phyloP scores from a whole-genome alignment of 805 yeast species.

The Schwanniomyces pseudopolymorphus region DNA sequence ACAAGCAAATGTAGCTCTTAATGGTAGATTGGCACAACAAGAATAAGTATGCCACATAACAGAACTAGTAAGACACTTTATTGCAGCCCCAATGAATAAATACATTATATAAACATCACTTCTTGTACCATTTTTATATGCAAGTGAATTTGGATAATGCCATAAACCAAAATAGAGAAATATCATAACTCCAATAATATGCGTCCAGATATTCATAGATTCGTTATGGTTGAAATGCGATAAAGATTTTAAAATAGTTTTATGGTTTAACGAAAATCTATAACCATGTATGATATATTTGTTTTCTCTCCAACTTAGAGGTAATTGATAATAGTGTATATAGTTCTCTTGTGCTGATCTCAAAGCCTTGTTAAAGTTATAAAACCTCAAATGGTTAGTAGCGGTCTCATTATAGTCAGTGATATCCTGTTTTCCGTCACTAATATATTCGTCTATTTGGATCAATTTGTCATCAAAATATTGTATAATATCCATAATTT shows the following conservation, averaged over 20 bases:
- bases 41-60: constrained; percentile 91
- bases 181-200: constrained; percentile 64
- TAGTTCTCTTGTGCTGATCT: constrained; percentile 38
- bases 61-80: constrained; percentile 77
- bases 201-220: constrained; percentile 92
- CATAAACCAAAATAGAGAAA: constrained; percentile 55
- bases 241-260: constrained; percentile 59
- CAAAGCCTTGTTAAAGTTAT: constrained; percentile 40
- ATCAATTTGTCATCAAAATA: constrained; percentile 41
- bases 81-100: constrained; percentile 66
- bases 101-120: constrained; percentile 52
- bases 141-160: constrained; percentile 63
- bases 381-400: constrained; percentile 32
- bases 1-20: constrained; percentile 81
- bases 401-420: constrained; percentile 27
- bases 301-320: constrained; percentile 92
- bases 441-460: constrained; percentile 38
- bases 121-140: constrained; percentile 45
- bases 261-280: constrained; percentile 69
- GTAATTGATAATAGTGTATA: constrained; percentile 82
- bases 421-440: constrained; percentile 29
- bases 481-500: constrained; percentile 41
- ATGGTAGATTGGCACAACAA: constrained; percentile 61
- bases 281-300: constrained; percentile 82
- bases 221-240: constrained; percentile 74